Conservation (phyloP, 805 yeast species). For the Nakazawaea sp. region DNA sequence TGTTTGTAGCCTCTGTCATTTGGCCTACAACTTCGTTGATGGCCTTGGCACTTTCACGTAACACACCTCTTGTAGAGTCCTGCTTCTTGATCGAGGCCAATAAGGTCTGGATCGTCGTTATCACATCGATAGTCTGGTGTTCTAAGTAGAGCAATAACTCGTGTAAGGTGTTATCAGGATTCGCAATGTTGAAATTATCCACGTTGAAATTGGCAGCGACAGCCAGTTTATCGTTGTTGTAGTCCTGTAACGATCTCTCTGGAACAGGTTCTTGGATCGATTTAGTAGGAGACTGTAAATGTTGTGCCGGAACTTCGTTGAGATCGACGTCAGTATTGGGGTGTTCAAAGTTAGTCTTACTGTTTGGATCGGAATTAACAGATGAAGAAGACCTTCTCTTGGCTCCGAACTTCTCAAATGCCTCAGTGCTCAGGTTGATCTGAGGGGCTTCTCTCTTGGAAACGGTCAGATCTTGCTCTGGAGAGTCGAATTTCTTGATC, state of each 20-base stretch:
- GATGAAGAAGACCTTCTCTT: constrained; percentile 16
- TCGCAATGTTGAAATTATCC: constrained; percentile 71
- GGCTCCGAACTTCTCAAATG: constrained; percentile 24
- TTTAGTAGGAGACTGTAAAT: no score
- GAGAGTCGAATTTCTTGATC: constrained; percentile 11
- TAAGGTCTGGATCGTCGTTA: constrained; percentile 79
- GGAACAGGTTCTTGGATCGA: no score
- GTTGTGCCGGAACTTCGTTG: constrained; percentile 6
- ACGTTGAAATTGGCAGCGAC: constrained; percentile 58
- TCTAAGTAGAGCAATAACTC: constrained; percentile 82
- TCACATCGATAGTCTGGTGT: constrained; percentile 89
- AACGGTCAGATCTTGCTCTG: constrained; percentile 5
- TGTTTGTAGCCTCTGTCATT: constrained; percentile 86
- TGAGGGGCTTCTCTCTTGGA: constrained; percentile 8
- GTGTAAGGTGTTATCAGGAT: constrained; percentile 83
- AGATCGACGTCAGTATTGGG: constrained; percentile 5
- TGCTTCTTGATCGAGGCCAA: constrained; percentile 72
- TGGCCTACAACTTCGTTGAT: constrained; percentile 73
- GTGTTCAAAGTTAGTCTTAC: constrained; percentile 6
- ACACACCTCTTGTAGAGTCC: constrained; percentile 66
- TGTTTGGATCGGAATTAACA: neutral
- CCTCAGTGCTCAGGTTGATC: constrained; percentile 20
- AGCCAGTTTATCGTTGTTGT: constrained; percentile 38
- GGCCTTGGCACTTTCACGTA: constrained; percentile 67
- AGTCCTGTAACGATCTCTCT: no score